These are phyloP conservation scores for Suzukiozyma palmioleophila DNA, from an alignment of 1,139 yeast species.

Conservation along the genomic window DNA sequence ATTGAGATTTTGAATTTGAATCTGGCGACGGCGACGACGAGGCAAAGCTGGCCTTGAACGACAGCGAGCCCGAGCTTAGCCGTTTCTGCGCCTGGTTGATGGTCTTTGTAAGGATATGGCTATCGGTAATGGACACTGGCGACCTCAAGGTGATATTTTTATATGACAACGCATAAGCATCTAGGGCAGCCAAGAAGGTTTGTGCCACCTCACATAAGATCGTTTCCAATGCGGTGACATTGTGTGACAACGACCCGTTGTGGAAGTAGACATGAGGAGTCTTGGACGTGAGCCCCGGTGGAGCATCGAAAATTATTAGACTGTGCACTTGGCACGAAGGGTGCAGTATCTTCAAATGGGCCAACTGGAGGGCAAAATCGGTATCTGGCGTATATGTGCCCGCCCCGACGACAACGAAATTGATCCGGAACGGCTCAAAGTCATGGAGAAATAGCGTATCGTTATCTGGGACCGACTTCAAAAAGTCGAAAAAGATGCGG, in stretches of 20 bases:
- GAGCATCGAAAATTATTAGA: conserved; percentile 55
- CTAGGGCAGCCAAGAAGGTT: conserved; percentile 58
- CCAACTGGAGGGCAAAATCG: conserved; percentile 4
- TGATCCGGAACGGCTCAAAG: conserved; percentile 83
- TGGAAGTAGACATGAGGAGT: conserved; percentile 23
- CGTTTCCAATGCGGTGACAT: conserved; percentile 54
- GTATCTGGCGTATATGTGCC: conserved; percentile 36
- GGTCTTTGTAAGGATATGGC: conserved; percentile 45
- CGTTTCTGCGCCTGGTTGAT: conserved; percentile 49
- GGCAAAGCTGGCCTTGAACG: conserved; percentile 31
- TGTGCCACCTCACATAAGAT: conserved; percentile 69
- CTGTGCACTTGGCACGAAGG: conserved; percentile 64
- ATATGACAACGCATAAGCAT: conserved; percentile 65
- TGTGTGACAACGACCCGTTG: conserved; percentile 14
- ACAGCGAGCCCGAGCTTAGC: conserved; percentile 34
- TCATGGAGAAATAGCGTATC: conserved; percentile 70
- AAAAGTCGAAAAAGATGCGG: conserved; percentile 55
- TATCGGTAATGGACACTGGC: conserved; percentile 61
- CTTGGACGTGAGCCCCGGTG: conserved; percentile 19
- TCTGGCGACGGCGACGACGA: conserved; percentile 13
- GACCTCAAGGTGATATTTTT: conserved; percentile 69
- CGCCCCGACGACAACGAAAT: conserved; percentile 64
- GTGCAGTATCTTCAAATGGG: conserved; percentile 25
- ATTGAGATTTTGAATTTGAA: conserved; percentile 28
- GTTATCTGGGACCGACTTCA: conserved; percentile 45